Conservation (phyloP, 2,329 filamentous ascomycete genomes). For the Colletotrichum tropicale region DNA sequence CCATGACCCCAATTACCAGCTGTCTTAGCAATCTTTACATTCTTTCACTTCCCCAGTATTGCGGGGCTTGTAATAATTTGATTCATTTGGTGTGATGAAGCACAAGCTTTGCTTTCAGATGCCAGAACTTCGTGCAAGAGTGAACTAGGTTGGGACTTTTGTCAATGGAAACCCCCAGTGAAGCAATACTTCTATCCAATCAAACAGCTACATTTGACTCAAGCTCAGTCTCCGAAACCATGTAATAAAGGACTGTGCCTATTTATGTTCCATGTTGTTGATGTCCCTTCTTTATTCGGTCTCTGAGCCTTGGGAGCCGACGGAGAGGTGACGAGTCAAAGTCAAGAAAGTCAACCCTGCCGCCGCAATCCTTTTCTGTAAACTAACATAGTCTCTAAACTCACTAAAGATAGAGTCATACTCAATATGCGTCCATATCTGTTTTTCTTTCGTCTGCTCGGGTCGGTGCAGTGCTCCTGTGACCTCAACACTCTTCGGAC, state of each 20-base stretch:
- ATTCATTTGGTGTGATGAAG: neutral
- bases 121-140: neutral
- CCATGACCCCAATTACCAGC: neutral
- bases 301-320: neutral
- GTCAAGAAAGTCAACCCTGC: neutral
- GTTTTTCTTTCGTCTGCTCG: neutral
- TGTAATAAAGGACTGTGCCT: neutral
- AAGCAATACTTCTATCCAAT: neutral
- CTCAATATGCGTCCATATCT: neutral
- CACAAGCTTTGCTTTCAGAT: neutral
- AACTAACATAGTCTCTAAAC: neutral
- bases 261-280: neutral
- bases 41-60: neutral
- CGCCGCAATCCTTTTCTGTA: neutral
- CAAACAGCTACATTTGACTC: neutral
- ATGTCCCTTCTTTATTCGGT: neutral
- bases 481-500: neutral
- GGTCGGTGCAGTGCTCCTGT: neutral
- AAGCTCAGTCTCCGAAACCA: neutral
- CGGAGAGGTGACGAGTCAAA: neutral
- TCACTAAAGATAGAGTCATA: neutral
- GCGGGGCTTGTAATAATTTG: neutral
- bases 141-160: neutral
- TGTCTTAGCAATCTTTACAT: neutral
- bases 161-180: neutral